phyloP scores from a whole-genome alignment of 2,329 filamentous ascomycete species.

The Byssochlamys sp. region DNA sequence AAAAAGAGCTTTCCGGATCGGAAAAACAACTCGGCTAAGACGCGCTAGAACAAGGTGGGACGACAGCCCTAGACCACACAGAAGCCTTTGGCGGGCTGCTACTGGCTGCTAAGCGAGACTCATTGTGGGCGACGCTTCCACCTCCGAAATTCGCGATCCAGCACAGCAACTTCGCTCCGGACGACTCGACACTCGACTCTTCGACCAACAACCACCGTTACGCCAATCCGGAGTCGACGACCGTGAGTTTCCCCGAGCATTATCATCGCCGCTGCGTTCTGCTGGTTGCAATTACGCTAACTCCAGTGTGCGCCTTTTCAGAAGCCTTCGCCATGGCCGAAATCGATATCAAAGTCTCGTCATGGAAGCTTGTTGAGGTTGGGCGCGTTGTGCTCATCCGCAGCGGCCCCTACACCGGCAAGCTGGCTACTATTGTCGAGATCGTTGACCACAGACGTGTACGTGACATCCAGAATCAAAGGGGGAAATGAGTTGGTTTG shows the following conservation, averaged over 20 bases:
- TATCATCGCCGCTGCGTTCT: constrained; percentile 3
- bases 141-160: constrained; percentile 31
- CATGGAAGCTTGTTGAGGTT: constrained; percentile 95
- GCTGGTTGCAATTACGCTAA: constrained; percentile 3
- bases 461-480: constrained; percentile 44
- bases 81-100: constrained; percentile 9
- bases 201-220: constrained; percentile 31
- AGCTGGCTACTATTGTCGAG: constrained; percentile 90
- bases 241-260: constrained; percentile 25
- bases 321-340: constrained; percentile 67
- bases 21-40: constrained; percentile 11
- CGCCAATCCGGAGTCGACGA: constrained; percentile 31
- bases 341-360: constrained; percentile 69
- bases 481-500: constrained; percentile 1
- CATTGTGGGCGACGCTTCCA: constrained; percentile 25
- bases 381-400: constrained; percentile 93
- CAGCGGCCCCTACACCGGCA: constrained; percentile 69
- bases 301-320: constrained; percentile 22
- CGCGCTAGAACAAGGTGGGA: constrained; percentile 5
- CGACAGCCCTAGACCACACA: constrained; percentile 28
- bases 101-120: constrained; percentile 35
- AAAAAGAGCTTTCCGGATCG: constrained; percentile 14
- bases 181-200: constrained; percentile 31
- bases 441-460: constrained; percentile 99
- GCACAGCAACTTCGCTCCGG: constrained; percentile 20